Evolutionary conservation across 805 yeast genomes (phyloP), one percentile per base, ranked within the genome.

Genomic region (Candida vartiovaarae): DNA sequence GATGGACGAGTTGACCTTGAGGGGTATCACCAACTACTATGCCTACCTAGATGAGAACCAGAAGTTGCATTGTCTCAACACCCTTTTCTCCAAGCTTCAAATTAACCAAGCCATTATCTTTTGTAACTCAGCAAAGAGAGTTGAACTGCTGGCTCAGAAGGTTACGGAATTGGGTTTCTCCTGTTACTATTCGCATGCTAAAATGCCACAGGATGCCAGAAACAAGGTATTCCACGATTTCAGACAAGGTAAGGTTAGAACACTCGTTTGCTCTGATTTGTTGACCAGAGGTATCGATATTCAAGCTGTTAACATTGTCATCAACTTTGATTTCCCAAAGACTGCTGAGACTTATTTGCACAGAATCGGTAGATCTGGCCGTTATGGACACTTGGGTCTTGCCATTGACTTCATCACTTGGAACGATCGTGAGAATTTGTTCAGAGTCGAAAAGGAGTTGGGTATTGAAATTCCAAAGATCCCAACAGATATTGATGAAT

Each of bases 41-140:
- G 98, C 98, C n/a, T 93, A 89, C 62, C 96, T 93, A 36, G 99
- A 93, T 64, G 98, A 91, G 66, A 83, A 82, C 57, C 96, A 93
- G 71, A 93, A 93, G 66, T 75, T 93, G 52, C 96, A 93, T 64
- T 93, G 99, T 69, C 75, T 93, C 56, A 91, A 93, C 70, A 91
- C 98, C 1, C 73, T 93, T 53, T 93, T 93, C 65, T 84, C 95
- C 49, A 91, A 91, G 67, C 75, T 93, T 52, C 95, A 88, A 65
- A 88, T 93, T 66, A 93, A 93, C 67, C 99, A 93, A 67, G 86
- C 96, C 11, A 93, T 93, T 57, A 93, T 93, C 41, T 93, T 93
- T 65, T 93, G 99, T 72, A 93, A 93, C 68, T 91, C 98, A 23
- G 88, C 98, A 34, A 87, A 82, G 61, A 82, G 99, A 65, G 99